Conservation (phyloP, 2,329 filamentous ascomycete genomes). For the Trichoderma koningiopsis region DNA sequence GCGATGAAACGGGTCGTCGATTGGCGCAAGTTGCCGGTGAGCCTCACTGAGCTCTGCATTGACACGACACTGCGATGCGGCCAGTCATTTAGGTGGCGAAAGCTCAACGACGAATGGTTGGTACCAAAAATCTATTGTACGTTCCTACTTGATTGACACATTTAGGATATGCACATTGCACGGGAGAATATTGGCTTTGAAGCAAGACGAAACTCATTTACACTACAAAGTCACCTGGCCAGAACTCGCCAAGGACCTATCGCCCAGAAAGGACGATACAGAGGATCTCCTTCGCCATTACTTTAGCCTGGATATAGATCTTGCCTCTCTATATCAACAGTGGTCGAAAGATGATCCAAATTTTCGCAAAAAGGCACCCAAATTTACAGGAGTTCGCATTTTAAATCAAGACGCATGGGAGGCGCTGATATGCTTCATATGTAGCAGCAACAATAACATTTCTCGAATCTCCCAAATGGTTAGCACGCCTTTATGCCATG, state of each 20-base stretch:
- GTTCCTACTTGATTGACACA: constrained; percentile 18
- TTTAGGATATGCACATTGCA: constrained; percentile 77
- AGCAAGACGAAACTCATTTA: constrained; percentile 76
- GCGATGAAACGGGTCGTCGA: constrained; percentile 59
- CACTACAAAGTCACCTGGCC: constrained; percentile 77
- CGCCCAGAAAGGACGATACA: constrained; percentile 62
- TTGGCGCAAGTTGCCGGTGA: constrained; percentile 86
- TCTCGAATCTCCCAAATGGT: constrained; percentile 94
- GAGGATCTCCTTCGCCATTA: constrained; percentile 77
- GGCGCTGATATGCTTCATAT: constrained; percentile 90
- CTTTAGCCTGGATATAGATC: constrained; percentile 79
- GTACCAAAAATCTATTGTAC: constrained; percentile 24
- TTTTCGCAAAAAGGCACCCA: constrained; percentile 82
- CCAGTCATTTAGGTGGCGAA: constrained; percentile 95
- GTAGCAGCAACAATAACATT: constrained; percentile 99
- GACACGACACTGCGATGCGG: constrained; percentile 93
- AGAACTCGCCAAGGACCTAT: constrained; percentile 24
- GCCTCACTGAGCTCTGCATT: constrained; percentile 83
- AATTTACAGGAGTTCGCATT: constrained; percentile 89
- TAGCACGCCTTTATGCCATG: constrained; percentile 21
- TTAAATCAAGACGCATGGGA: constrained; percentile 96
- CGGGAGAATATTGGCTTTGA: constrained; percentile 81
- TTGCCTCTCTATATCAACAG: constrained; percentile 75
- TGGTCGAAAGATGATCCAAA: constrained; percentile 87
- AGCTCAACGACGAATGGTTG: constrained; percentile 81